Evolutionary conservation across 2,329 filamentous ascomycete genomes (phyloP), one percentile per base, ranked within the genome.

Genomic region (Graphilbum ipis-grandicollis): DNA sequence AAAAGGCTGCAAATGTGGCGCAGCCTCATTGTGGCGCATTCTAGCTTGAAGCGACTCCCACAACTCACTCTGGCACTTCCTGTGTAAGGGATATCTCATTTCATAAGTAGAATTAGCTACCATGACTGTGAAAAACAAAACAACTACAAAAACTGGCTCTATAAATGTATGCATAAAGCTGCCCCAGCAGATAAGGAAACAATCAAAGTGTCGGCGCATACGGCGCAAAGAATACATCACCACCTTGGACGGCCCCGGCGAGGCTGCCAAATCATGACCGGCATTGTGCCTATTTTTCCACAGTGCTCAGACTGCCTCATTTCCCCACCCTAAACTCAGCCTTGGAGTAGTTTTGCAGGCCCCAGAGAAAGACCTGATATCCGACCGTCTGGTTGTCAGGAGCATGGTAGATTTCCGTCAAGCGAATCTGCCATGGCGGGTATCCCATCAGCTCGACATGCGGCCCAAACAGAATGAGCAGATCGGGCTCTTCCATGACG

Each of bases 381-480:
- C 85, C 85, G 15, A 98, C 86, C 2, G 75, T 75, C 43, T 79
- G 70, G 54, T 84, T 84, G 51, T 86, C 80, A 39, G 69, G 68
- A 12, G 81, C 62, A 48, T 75, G 72, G 54, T 86, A 94, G 40
- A 98, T 94, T 63, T 98, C 90, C 0, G 86, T 94, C 51, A 98
- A 61, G 31, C 90, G 72, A 43, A 96, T 71, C 58, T 94, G 90
- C 90, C 90, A 98, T 1, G 90, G 90, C 9, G 90, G 90, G 53
- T 96, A 98, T 9, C 90, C 85, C 37, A 84, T 77, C 32, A 98
- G 59, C 52, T 85, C 77, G 37, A 96, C 74, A 35, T 75, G 73
- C 4, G 86, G 82, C 1, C 79, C 75, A 54, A 98, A 98, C 9
- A 93, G 61, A 38, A 98, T 71, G 40, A 98, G 62, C 13, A 98